Percentiles rank a stretch among this genome's conserved stretches.
Conservation (phyloP, 148 eudicot species). For the Silene uniflora region DNA sequence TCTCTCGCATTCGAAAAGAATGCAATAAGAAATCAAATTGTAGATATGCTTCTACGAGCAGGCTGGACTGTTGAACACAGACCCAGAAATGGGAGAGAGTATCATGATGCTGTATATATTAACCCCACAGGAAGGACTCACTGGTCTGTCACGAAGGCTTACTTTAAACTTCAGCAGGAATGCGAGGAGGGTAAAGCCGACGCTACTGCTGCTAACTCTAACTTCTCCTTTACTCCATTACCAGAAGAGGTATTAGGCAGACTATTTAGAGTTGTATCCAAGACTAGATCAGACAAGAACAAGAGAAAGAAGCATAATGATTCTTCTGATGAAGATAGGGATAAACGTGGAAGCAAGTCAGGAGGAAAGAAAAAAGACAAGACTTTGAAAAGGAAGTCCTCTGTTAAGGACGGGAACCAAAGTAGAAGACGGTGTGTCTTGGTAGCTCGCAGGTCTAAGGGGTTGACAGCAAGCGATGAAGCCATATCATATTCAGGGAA, state of each 20-base stretch:
- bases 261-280: slow-evolving; percentile 50
- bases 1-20: slow-evolving; percentile 37
- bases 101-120: slow-evolving; percentile 69
- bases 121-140: slow-evolving; percentile 49
- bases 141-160: slow-evolving; percentile 90
- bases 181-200: slow-evolving; percentile 49
- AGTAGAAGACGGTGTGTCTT: slow-evolving; percentile 54
- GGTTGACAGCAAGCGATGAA: slow-evolving; percentile 37
- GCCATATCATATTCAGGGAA: slow-evolving; percentile 45
- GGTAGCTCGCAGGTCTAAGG: slow-evolving; percentile 61
- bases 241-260: slow-evolving; percentile 60
- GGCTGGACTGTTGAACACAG: slow-evolving; percentile 81
- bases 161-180: slow-evolving; percentile 41
- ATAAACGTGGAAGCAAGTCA: slow-evolving; percentile 12
- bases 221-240: slow-evolving; percentile 51
- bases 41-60: slow-evolving; percentile 49
- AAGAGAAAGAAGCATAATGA: slow-evolving; percentile 23
- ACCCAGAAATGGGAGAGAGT: slow-evolving; percentile 53
- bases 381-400: slow-evolving; percentile 31
- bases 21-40: slow-evolving; percentile 54
- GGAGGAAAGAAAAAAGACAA: slow-evolving; percentile 13
- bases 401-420: slow-evolving; percentile 31
- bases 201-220: slow-evolving; percentile 20
- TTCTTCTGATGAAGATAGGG: slow-evolving; percentile 24
- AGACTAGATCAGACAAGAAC: slow-evolving; percentile 33